Evolutionary conservation across 768 basidiomycete genomes (phyloP).

Genomic region (Suillus weaverae): DNA sequence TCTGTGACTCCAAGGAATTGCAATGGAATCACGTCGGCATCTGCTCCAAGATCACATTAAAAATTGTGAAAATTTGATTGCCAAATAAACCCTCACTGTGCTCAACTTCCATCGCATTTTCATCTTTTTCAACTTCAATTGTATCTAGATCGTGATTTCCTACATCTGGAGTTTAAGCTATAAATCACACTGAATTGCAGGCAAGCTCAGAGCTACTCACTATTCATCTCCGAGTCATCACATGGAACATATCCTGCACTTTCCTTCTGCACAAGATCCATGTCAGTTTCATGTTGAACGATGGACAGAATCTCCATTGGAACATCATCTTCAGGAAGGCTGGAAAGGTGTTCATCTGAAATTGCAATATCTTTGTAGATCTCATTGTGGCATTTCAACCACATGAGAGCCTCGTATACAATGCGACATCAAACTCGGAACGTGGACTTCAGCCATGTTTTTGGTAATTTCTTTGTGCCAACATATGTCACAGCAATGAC

Average conservation of each 20-base stretch:
- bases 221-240: constrained; percentile 12
- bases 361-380: neutral
- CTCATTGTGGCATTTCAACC: neutral
- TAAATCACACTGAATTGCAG: too few species aligned
- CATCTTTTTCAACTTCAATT: too few species aligned
- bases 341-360: neutral
- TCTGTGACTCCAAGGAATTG: neutral
- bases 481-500: too few species aligned
- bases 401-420: too few species aligned
- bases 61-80: too few species aligned
- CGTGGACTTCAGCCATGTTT: too few species aligned
- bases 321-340: neutral
- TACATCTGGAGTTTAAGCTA: too few species aligned
- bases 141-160: too few species aligned
- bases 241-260: constrained; percentile 28
- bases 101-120: too few species aligned
- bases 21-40: neutral
- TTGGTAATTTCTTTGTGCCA: too few species aligned
- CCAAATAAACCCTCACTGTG: too few species aligned
- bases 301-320: constrained; percentile 28
- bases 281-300: constrained; percentile 21
- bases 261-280: constrained; percentile 22
- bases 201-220: neutral
- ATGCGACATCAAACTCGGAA: too few species aligned
- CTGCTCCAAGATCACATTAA: neutral